phyloP scores from a whole-genome alignment of 352 stramenopile species.

The Phytophthora fragariae region DNA sequence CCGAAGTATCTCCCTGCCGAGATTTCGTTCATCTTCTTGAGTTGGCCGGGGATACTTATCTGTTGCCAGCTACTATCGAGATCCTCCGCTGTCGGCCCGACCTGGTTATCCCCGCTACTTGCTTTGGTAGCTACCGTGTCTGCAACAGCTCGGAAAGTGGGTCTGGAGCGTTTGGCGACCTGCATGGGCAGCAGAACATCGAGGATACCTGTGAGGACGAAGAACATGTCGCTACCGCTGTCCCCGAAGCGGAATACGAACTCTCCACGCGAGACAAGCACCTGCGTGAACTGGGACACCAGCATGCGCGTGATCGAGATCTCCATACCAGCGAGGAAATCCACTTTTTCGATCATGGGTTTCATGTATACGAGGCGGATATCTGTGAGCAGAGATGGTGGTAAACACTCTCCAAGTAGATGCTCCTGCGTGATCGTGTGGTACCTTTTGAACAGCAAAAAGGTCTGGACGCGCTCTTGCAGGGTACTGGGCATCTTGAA shows the following conservation, averaged over 20 bases:
- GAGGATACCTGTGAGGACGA: slow-evolving; percentile 56
- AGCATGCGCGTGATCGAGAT: slow-evolving; percentile 52
- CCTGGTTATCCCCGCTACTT: background rate
- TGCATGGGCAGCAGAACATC: slow-evolving; percentile 43
- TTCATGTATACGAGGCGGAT: slow-evolving; percentile 54
- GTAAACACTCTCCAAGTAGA: slow-evolving; percentile 48
- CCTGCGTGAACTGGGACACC: slow-evolving; percentile 49
- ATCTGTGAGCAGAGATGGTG: slow-evolving; percentile 53
- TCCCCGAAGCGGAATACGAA: slow-evolving; percentile 49
- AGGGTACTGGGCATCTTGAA: slow-evolving; percentile 49
- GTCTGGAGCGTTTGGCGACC: background rate
- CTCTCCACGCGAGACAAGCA: slow-evolving; percentile 49
- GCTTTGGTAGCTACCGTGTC: background rate
- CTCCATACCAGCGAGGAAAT: slow-evolving; percentile 52
- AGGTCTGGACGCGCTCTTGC: slow-evolving; percentile 59
- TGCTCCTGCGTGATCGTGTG: slow-evolving; percentile 63
- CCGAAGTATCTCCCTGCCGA: background rate
- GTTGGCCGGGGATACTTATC: background rate
- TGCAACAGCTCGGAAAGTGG: background rate
- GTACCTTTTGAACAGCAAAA: slow-evolving; percentile 59
- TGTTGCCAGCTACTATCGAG: background rate
- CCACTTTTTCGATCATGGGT: slow-evolving; percentile 58
- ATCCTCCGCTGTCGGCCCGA: background rate
- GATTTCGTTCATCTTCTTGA: slow-evolving; percentile 7
- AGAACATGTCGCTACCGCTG: slow-evolving; percentile 57